Evolutionary conservation across 2,329 filamentous ascomycete species (phyloP).

Genomic region (Alternaria brassicae): DNA sequence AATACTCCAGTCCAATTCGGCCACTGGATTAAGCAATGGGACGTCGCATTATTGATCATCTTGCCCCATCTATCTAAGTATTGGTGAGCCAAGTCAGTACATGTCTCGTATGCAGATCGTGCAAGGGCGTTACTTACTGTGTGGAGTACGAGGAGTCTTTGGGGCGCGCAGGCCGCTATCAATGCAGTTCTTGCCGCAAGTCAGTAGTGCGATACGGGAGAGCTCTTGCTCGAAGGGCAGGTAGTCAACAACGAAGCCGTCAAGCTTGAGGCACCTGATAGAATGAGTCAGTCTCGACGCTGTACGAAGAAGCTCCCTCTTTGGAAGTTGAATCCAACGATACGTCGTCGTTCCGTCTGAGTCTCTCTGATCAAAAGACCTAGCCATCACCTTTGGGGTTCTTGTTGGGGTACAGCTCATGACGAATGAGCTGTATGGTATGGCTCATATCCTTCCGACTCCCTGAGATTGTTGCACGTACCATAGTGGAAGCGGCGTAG

Average conservation of each 20-base stretch:
- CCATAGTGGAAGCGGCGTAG: slow-evolving; percentile 31
- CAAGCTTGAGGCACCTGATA: slow-evolving; percentile 36
- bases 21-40: slow-evolving; percentile 34
- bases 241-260: slow-evolving; percentile 45
- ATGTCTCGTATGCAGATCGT: background rate
- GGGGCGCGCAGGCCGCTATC: slow-evolving; percentile 40
- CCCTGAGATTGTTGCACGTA: background rate
- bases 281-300: background rate
- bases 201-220: slow-evolving; percentile 29
- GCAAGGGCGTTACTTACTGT: background rate
- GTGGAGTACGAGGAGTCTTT: slow-evolving; percentile 18
- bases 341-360: background rate
- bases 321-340: background rate
- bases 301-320: background rate
- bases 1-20: slow-evolving; percentile 38
- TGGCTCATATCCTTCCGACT: background rate
- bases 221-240: slow-evolving; percentile 41
- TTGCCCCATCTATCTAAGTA: slow-evolving; percentile 20
- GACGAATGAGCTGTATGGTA: background rate
- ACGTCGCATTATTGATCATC: slow-evolving; percentile 23
- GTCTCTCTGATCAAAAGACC: background rate
- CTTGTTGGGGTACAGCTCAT: background rate
- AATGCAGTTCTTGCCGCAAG: slow-evolving; percentile 35
- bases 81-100: background rate
- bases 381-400: background rate